phyloP scores from a whole-genome alignment of 768 basidiomycete species.

The Clavaria fumosa region DNA sequence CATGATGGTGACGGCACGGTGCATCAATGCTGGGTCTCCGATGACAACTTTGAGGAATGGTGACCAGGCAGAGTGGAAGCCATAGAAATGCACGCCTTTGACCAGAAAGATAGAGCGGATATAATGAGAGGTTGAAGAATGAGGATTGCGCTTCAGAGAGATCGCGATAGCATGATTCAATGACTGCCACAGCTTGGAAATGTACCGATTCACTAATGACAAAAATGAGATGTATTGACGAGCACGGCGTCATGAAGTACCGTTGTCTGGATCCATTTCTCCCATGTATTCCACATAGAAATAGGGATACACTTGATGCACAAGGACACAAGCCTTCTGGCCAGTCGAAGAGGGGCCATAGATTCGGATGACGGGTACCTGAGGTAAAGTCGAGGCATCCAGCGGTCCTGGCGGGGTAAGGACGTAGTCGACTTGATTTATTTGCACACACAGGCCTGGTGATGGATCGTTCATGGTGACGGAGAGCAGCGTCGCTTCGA shows the following conservation, averaged over 20 bases:
- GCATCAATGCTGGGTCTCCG: constrained; percentile 52
- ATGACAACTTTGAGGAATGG: constrained; percentile 84
- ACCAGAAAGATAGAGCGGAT: constrained; percentile 70
- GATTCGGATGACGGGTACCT: constrained; percentile 71
- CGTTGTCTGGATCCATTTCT: constrained; percentile 43
- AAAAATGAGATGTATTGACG: too few species aligned
- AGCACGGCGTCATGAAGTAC: too few species aligned
- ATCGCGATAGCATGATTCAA: constrained; percentile 79
- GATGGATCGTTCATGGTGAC: constrained; percentile 12
- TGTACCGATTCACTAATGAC: constrained; percentile 56
- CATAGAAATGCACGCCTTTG: constrained; percentile 94
- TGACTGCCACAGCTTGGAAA: constrained; percentile 50
- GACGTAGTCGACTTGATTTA: constrained; percentile 50
- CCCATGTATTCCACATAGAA: constrained; percentile 76
- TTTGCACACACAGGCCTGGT: constrained; percentile 25
- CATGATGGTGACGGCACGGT: constrained; percentile 59
- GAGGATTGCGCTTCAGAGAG: constrained; percentile 60
- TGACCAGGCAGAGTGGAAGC: constrained; percentile 70
- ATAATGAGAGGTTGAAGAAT: constrained; percentile 39
- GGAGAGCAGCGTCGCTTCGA: too few species aligned
- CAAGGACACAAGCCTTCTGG: constrained; percentile 68
- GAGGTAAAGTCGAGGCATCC: constrained; percentile 45
- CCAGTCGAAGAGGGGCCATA: constrained; percentile 72
- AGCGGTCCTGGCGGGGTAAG: constrained; percentile 42
- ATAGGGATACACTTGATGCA: constrained; percentile 93